Evolutionary conservation across 768 basidiomycete species (phyloP).

Genomic region (Boletus rufocinnamomeus): DNA sequence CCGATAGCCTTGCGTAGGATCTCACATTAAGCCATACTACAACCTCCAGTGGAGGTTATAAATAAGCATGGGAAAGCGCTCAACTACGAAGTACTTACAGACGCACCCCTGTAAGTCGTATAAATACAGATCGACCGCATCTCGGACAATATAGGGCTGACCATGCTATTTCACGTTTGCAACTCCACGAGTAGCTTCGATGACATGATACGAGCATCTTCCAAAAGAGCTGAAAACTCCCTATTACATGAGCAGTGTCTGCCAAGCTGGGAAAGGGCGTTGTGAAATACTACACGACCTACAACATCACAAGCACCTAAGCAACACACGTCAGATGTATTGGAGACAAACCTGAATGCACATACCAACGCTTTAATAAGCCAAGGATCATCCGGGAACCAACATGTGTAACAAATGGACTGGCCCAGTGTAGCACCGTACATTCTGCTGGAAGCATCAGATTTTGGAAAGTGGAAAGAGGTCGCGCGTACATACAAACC

Average conservation of each 20-base stretch:
- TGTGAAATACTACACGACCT: background rate
- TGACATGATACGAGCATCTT: slow-evolving; percentile 3
- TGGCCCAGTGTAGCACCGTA: slow-evolving; percentile 10
- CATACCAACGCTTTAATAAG: slow-evolving; percentile 7
- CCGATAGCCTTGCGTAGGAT: too few relatives aligned
- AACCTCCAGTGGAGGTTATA: background rate
- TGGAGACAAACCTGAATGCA: background rate
- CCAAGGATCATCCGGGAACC: slow-evolving; percentile 14
- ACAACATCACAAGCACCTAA: slow-evolving; percentile 11
- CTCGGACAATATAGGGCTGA: background rate
- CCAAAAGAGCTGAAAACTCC: slow-evolving; percentile 1
- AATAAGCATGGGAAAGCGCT: background rate
- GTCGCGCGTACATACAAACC: too few relatives aligned
- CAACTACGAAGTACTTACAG: slow-evolving; percentile 1
- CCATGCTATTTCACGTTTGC: background rate
- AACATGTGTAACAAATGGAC: slow-evolving; percentile 1
- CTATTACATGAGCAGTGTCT: slow-evolving; percentile 10
- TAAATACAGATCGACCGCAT: background rate
- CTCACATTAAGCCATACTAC: slow-evolving; percentile 1
- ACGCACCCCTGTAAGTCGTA: slow-evolving; percentile 2
- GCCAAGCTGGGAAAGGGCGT: background rate
- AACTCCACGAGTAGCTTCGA: background rate
- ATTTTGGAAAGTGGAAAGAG: too few relatives aligned
- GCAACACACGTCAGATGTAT: background rate
- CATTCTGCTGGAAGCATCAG: slow-evolving; percentile 3